Percentiles rank a stretch among this genome's conserved stretches.
phyloP scores from a whole-genome alignment of 2,329 filamentous ascomycete genomes.

The Penicillium sp. region DNA sequence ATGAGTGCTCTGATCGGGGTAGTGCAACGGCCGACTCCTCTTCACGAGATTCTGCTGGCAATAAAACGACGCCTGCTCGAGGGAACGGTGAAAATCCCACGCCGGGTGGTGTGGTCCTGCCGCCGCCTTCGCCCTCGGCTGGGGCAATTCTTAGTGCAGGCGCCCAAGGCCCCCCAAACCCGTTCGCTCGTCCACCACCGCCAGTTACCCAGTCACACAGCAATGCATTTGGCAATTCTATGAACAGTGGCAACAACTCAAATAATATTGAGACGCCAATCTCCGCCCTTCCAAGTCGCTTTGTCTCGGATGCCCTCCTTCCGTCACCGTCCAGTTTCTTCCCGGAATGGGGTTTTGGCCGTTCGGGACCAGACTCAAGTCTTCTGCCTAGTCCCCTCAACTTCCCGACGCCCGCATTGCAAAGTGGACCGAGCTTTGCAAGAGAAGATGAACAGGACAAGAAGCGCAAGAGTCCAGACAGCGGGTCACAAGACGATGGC shows the following conservation, averaged over 20 bases:
- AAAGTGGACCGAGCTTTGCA: conserved; percentile 41
- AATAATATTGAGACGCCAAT: conserved; percentile 71
- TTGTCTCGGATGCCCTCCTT: conserved; percentile 82
- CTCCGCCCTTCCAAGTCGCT: conserved; percentile 89
- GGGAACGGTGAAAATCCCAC: conserved; percentile 56
- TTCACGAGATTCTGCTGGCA: conserved; percentile 62
- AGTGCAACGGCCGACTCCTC: conserved; percentile 72
- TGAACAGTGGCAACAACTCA: conserved; percentile 14
- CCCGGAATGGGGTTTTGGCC: conserved; percentile 78
- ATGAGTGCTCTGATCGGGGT: conserved; percentile 75
- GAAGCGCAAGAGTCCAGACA: conserved; percentile 47
- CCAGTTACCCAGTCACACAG: conserved; percentile 51
- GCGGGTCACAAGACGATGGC: conserved; percentile 32
- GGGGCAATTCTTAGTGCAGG: conserved; percentile 85
- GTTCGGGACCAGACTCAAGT: conserved; percentile 68
- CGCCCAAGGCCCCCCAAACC: conserved; percentile 89
- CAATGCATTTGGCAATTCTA: conserved; percentile 41
- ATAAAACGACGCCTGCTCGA: conserved; percentile 61
- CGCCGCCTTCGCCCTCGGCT: conserved; percentile 88
- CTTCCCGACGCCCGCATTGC: conserved; percentile 74
- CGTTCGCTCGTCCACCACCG: conserved; percentile 84
- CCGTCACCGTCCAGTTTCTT: conserved; percentile 93
- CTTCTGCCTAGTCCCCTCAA: conserved; percentile 90
- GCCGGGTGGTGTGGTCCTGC: conserved; percentile 74
- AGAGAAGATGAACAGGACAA: conserved; percentile 47